Evolutionary conservation across 306 rosid genomes (phyloP).

Genomic region (Citrullus mucosospermus): DNA sequence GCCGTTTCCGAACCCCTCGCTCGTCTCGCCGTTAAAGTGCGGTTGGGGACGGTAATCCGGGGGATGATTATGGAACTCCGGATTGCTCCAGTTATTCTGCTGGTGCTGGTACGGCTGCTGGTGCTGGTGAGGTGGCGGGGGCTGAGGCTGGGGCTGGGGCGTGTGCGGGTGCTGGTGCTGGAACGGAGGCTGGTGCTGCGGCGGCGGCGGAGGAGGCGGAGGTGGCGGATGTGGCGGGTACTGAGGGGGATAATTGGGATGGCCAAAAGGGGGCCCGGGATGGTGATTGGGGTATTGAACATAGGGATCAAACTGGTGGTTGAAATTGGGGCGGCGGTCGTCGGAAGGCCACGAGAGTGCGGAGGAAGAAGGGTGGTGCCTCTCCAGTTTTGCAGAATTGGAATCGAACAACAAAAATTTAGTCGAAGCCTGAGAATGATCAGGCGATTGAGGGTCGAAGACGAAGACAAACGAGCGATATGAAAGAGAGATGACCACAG

Average conservation of each 20-base stretch:
- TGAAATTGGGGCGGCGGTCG: conserved; percentile 7
- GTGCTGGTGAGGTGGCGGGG: conserved; percentile 5
- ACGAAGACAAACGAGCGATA: neutral
- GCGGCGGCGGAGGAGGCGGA: conserved; percentile 8
- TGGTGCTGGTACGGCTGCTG: neutral
- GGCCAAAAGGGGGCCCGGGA: conserved; percentile 16
- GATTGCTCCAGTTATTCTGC: conserved; percentile 11
- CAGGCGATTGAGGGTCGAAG: neutral
- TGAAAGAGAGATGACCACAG: neutral
- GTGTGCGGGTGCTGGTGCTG: neutral
- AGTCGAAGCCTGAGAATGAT: neutral
- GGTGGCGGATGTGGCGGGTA: neutral
- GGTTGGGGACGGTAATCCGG: conserved; percentile 3
- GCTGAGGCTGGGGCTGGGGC: neutral
- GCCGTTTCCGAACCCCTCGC: conserved; percentile 4
- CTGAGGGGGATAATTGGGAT: conserved; percentile 1
- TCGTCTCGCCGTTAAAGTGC: neutral
- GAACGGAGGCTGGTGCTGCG: neutral
- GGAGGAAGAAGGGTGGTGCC: conserved; percentile 15
- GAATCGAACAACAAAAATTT: neutral
- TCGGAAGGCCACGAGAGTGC: conserved; percentile 22
- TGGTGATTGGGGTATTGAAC: conserved; percentile 14
- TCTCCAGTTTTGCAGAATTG: conserved; percentile 20
- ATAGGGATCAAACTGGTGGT: conserved; percentile 8
- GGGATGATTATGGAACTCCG: conserved; percentile 4